These are phyloP conservation scores for Alternaria hordeiaustralica DNA, from an alignment of 2,329 filamentous ascomycete genomes.

Conservation along the genomic window DNA sequence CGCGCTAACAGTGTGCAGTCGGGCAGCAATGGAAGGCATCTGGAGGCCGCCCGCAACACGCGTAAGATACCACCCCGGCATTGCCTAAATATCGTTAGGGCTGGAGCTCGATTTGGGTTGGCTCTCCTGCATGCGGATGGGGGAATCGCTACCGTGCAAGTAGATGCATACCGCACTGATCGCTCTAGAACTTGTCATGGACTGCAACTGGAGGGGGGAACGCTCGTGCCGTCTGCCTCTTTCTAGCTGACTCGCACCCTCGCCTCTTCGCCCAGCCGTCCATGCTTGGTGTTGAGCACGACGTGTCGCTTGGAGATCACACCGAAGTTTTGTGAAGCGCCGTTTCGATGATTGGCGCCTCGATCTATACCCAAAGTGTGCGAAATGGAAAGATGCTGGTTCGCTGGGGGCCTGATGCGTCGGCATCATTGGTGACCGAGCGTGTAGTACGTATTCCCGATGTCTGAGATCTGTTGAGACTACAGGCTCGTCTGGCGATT, in stretches of 20 bases:
- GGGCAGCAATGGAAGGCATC: not conserved
- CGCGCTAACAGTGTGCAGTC: not conserved
- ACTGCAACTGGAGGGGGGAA: not conserved
- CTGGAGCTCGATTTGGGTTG: not conserved
- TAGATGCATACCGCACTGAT: not conserved
- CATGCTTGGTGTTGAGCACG: not conserved
- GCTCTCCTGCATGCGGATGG: not conserved
- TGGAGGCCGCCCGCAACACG: not conserved
- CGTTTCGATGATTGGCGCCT: not conserved
- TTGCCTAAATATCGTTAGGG: not conserved
- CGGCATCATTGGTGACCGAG: not conserved
- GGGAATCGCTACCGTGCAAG: not conserved
- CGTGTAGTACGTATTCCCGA: not conserved
- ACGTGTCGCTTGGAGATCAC: not conserved
- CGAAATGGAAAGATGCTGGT: not conserved
- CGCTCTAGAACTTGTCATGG: not conserved
- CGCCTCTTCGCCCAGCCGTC: not conserved
- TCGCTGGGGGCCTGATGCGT: not conserved
- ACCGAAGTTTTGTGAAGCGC: not conserved
- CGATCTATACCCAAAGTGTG: not conserved
- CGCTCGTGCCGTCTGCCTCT: not conserved
- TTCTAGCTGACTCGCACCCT: not conserved
- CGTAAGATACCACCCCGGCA: not conserved
- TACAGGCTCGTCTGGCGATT: not conserved
- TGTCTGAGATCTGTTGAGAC: not conserved